Evolutionary conservation across 2,329 filamentous ascomycete genomes (phyloP).

Genomic region (Colletotrichum echinochloae): DNA sequence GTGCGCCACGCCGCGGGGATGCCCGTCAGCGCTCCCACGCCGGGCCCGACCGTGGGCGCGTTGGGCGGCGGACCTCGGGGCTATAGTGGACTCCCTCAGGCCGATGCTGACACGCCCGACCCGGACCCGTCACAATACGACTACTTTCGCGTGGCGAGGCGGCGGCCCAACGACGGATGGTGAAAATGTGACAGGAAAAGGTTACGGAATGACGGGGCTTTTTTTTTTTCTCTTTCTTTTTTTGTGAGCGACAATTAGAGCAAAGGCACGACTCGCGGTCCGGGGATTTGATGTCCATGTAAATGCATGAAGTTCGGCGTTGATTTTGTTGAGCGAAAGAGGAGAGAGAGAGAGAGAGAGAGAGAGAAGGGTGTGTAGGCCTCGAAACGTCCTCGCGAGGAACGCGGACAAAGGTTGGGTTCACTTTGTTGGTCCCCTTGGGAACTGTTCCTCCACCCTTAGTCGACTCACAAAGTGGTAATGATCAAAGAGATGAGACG

Average conservation of each 20-base stretch:
- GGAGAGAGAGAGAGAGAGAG: background rate
- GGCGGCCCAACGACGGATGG: slow-evolving; percentile 56
- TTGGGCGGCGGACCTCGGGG: slow-evolving; percentile 69
- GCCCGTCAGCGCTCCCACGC: slow-evolving; percentile 55
- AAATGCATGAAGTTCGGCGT: slow-evolving; percentile 37
- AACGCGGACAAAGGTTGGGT: too few species aligned
- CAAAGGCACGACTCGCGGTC: slow-evolving; percentile 19
- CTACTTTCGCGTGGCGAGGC: slow-evolving; percentile 63
- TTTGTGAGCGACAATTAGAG: slow-evolving; percentile 34
- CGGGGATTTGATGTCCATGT: slow-evolving; percentile 19
- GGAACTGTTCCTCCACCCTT: background rate
- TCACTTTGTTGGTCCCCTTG: background rate
- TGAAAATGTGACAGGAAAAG: slow-evolving; percentile 44
- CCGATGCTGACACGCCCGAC: slow-evolving; percentile 54
- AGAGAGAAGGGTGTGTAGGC: too few species aligned
- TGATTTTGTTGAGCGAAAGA: slow-evolving; percentile 6
- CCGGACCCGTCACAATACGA: slow-evolving; percentile 65
- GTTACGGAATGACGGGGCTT: slow-evolving; percentile 15
- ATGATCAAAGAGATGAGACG: slow-evolving; percentile 40
- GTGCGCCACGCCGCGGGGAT: slow-evolving; percentile 66
- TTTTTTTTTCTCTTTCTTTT: too few species aligned
- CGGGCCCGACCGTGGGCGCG: slow-evolving; percentile 61
- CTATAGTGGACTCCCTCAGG: slow-evolving; percentile 70
- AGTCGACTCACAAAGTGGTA: slow-evolving; percentile 21
- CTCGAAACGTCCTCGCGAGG: background rate